These are phyloP conservation scores for Penicillium odoratum DNA, from an alignment of 495 filamentous ascomycete species.

Conservation along the genomic window DNA sequence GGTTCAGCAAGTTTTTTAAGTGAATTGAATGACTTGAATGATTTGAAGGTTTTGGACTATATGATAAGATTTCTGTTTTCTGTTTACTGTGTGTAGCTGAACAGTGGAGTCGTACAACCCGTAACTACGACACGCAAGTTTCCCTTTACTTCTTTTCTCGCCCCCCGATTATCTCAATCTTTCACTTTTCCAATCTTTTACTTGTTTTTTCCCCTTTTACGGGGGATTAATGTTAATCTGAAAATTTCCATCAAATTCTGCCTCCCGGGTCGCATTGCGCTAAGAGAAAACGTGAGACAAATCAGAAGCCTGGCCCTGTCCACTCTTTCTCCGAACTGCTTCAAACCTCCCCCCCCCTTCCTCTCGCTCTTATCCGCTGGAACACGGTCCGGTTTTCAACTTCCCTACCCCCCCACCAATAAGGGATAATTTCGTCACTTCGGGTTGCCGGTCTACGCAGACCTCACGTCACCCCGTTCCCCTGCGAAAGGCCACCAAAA, in stretches of 20 bases:
- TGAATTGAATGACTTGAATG: no score
- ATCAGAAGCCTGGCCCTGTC: background rate
- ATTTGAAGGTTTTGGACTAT: no score
- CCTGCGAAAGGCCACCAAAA: slow-evolving; percentile 4
- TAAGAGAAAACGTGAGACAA: slow-evolving; percentile 3
- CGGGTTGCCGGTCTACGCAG: slow-evolving; percentile 33
- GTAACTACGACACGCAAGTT: slow-evolving; percentile 20
- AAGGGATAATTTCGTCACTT: slow-evolving; percentile 27
- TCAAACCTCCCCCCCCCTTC: slow-evolving; percentile 8
- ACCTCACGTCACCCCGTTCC: slow-evolving; percentile 35
- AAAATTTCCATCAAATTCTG: slow-evolving; percentile 14
- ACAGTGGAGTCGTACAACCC: slow-evolving; percentile 22
- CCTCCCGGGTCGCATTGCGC: slow-evolving; percentile 10
- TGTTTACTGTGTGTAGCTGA: slow-evolving; percentile 7
- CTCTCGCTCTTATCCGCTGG: slow-evolving; percentile 17
- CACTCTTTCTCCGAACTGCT: slow-evolving; percentile 9
- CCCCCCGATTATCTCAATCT: slow-evolving; percentile 19
- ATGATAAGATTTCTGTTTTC: no score
- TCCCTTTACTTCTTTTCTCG: slow-evolving; percentile 12
- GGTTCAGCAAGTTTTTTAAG: no score
- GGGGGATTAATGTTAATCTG: slow-evolving; percentile 20
- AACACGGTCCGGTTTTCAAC: slow-evolving; percentile 25
- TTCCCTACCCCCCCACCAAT: slow-evolving; percentile 24
- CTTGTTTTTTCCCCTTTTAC: background rate
- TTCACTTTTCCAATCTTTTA: slow-evolving; percentile 1